Evolutionary conservation across 2,329 filamentous ascomycete genomes (phyloP).

Genomic region (Fusarium palustre): DNA sequence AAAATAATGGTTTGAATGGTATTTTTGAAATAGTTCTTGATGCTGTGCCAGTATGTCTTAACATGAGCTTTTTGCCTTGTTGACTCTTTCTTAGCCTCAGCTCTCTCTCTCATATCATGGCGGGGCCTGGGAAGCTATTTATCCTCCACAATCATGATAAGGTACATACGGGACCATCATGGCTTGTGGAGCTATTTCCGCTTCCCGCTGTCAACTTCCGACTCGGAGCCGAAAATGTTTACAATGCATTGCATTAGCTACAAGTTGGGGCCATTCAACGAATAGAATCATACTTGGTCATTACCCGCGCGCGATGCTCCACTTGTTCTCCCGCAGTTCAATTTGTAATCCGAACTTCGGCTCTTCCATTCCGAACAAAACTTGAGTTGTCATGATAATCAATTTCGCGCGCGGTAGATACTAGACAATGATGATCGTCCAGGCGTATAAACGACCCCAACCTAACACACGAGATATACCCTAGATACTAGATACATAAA

Average conservation of each 20-base stretch:
- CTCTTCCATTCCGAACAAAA: background rate
- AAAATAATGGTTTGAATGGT: background rate
- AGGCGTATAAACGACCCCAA: background rate
- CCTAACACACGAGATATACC: background rate
- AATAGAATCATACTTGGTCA: conserved; percentile 40
- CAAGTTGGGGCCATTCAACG: background rate
- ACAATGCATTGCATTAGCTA: background rate
- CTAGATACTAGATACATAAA: too few relatives aligned
- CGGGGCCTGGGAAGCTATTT: conserved; percentile 31
- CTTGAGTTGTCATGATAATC: background rate
- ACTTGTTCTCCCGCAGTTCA: conserved; percentile 1
- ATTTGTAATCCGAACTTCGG: conserved; percentile 38
- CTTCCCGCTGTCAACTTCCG: conserved; percentile 28
- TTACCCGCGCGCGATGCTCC: conserved; percentile 48
- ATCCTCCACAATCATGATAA: conserved; percentile 21
- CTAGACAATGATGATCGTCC: background rate
- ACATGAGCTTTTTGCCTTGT: conserved; percentile 22
- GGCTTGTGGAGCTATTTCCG: conserved; percentile 33
- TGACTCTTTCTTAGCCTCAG: background rate
- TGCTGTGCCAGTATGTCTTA: conserved; percentile 12
- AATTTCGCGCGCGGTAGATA: background rate
- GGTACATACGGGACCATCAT: conserved; percentile 35
- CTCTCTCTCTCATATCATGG: background rate
- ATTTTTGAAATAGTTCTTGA: conserved; percentile 18
- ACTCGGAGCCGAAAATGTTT: conserved; percentile 5